Evolutionary conservation across 352 stramenopile genomes (phyloP).

Genomic region (Globisporangium abappressorium): DNA sequence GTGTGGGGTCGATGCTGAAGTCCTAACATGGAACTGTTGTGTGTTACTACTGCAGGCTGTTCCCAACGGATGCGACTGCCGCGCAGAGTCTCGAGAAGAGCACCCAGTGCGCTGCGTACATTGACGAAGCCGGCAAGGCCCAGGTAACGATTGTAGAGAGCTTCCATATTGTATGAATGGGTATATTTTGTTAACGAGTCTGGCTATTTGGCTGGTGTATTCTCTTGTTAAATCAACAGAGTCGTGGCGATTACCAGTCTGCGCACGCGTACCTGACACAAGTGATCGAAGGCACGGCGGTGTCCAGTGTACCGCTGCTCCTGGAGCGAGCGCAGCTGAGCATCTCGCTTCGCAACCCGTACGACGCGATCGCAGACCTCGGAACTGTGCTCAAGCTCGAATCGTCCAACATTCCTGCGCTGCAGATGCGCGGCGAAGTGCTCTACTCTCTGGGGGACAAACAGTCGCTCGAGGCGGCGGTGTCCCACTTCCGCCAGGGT

Average conservation of each 20-base stretch:
- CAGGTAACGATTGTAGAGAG: conserved; percentile 16
- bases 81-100: conserved; percentile 62
- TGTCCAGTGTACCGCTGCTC: conserved; percentile 68
- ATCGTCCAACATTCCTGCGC: conserved; percentile 54
- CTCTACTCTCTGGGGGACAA: conserved; percentile 81
- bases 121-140: conserved; percentile 61
- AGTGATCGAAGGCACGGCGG: conserved; percentile 61
- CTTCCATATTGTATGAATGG: too few species aligned
- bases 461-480: conserved; percentile 69
- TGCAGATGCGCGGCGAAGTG: conserved; percentile 73
- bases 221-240: conserved; percentile 20
- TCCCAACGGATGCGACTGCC: conserved; percentile 49
- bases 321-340: conserved; percentile 70
- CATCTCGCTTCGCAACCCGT: conserved; percentile 61
- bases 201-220: neutral
- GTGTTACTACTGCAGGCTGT: conserved; percentile 32
- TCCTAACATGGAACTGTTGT: neutral
- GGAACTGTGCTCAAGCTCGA: conserved; percentile 73
- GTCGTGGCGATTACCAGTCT: conserved; percentile 60
- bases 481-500: conserved; percentile 73
- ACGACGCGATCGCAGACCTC: conserved; percentile 75
- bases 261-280: conserved; percentile 65
- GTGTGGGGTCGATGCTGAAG: neutral
- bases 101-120: conserved; percentile 52
- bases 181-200: too few species aligned